Evolutionary conservation across 2,329 filamentous ascomycete species (phyloP).

Genomic region (Didymella exigua): DNA sequence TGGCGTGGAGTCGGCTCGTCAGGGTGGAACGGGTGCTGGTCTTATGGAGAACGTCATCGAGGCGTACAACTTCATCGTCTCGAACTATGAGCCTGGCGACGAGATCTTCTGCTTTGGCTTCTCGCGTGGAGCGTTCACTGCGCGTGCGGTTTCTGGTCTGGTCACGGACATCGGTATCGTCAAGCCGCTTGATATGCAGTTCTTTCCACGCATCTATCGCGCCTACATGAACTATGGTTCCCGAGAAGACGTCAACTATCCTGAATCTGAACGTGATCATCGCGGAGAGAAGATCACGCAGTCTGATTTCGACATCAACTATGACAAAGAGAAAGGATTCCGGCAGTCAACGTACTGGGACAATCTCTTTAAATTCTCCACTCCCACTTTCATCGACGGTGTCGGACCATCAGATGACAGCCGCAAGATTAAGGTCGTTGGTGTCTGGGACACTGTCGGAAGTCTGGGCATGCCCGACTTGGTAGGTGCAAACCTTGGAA

Average conservation of each 20-base stretch:
- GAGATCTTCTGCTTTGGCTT: constrained; percentile 57
- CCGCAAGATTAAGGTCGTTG: constrained; percentile 50
- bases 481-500: constrained; percentile 31
- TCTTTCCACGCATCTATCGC: constrained; percentile 53
- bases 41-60: constrained; percentile 56
- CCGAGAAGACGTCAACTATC: neutral
- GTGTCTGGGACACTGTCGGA: constrained; percentile 58
- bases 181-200: constrained; percentile 51
- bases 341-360: constrained; percentile 37
- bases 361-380: constrained; percentile 32
- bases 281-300: neutral
- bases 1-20: constrained; percentile 30
- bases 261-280: too few species aligned
- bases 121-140: constrained; percentile 56
- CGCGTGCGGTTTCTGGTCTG: constrained; percentile 50
- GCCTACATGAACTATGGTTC: constrained; percentile 32
- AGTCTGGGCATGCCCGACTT: constrained; percentile 54
- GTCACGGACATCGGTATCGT: constrained; percentile 56
- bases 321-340: constrained; percentile 17
- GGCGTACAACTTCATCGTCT: constrained; percentile 57
- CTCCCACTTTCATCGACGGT: neutral
- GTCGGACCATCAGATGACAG: constrained; percentile 16
- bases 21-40: constrained; percentile 53
- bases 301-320: neutral
- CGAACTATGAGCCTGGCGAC: constrained; percentile 57